phyloP scores from a whole-genome alignment of 192 early-diverging fungal species.

The Umbelopsis isabellina region DNA sequence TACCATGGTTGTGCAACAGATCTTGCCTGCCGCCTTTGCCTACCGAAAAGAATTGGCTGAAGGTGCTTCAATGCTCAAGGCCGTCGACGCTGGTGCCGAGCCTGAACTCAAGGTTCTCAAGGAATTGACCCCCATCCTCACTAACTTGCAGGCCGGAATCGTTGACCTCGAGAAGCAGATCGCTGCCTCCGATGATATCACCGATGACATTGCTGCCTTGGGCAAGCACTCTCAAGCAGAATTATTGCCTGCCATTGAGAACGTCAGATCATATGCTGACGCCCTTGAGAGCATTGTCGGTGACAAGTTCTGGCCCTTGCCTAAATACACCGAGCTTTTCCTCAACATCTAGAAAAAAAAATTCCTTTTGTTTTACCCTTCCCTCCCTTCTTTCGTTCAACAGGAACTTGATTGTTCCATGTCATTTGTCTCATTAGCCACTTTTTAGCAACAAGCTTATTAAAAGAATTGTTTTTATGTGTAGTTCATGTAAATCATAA shows the following conservation, averaged over 20 bases:
- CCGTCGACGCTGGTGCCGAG: conserved; percentile 48
- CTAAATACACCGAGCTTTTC: conserved; percentile 95
- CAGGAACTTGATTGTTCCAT: too few relatives aligned
- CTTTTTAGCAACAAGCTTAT: too few relatives aligned
- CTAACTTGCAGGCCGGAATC: conserved; percentile 56
- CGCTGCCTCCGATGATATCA: conserved; percentile 59
- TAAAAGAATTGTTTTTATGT: too few relatives aligned
- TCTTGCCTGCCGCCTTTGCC: conserved; percentile 87
- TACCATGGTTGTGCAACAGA: conserved; percentile 78
- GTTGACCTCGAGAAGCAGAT: conserved; percentile 63
- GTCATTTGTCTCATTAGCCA: too few relatives aligned
- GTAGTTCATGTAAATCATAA: too few relatives aligned
- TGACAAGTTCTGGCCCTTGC: conserved; percentile 95
- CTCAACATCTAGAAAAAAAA: conserved; percentile 57
- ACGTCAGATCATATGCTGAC: conserved; percentile 71
- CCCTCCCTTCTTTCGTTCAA: too few relatives aligned
- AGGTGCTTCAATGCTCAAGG: conserved; percentile 71
- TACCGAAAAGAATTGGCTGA: conserved; percentile 91
- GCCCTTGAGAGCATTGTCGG: conserved; percentile 76
- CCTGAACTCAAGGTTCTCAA: conserved; percentile 78
- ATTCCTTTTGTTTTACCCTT: not conserved
- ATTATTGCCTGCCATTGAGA: conserved; percentile 71
- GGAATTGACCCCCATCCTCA: conserved; percentile 64
- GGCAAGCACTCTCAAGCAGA: conserved; percentile 4
- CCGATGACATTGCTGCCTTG: conserved; percentile 50